Evolutionary conservation across 2,329 filamentous ascomycete species (phyloP).

Genomic region (Cladosporium sp.): DNA sequence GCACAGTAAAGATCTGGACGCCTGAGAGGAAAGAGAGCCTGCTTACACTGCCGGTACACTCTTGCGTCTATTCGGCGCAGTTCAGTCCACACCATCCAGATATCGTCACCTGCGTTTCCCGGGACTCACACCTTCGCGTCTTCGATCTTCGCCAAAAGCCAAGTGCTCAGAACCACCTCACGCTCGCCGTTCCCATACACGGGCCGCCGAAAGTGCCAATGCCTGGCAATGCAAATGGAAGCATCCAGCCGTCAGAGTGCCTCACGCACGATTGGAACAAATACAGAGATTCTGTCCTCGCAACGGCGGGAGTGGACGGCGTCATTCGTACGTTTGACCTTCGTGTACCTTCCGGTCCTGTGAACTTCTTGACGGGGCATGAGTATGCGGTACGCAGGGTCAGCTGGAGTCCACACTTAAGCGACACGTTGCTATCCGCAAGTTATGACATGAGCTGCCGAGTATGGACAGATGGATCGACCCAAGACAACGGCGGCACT

Average conservation of each 20-base stretch:
- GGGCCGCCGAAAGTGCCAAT: slow-evolving; percentile 52
- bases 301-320: slow-evolving; percentile 84
- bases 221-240: slow-evolving; percentile 37
- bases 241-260: slow-evolving; percentile 66
- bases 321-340: slow-evolving; percentile 88
- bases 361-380: slow-evolving; percentile 74
- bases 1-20: slow-evolving; percentile 92
- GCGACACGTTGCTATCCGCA: slow-evolving; percentile 77
- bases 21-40: slow-evolving; percentile 63
- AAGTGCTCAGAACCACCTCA: slow-evolving; percentile 82
- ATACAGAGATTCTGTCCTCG: slow-evolving; percentile 78
- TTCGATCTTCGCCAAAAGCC: slow-evolving; percentile 88
- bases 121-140: slow-evolving; percentile 81
- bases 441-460: slow-evolving; percentile 98
- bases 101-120: slow-evolving; percentile 79
- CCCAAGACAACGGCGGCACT: slow-evolving; percentile 38
- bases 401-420: slow-evolving; percentile 90
- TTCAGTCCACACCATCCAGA: slow-evolving; percentile 86
- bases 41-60: slow-evolving; percentile 82
- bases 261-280: slow-evolving; percentile 99
- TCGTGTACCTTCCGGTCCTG: slow-evolving; percentile 68
- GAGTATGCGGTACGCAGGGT: slow-evolving; percentile 84
- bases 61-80: slow-evolving; percentile 87
- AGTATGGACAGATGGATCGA: slow-evolving; percentile 80
- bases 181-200: slow-evolving; percentile 78